These are phyloP conservation scores for Rhizomucor pusillus DNA, from an alignment of 371 early-diverging fungal species.

Conservation along the genomic window DNA sequence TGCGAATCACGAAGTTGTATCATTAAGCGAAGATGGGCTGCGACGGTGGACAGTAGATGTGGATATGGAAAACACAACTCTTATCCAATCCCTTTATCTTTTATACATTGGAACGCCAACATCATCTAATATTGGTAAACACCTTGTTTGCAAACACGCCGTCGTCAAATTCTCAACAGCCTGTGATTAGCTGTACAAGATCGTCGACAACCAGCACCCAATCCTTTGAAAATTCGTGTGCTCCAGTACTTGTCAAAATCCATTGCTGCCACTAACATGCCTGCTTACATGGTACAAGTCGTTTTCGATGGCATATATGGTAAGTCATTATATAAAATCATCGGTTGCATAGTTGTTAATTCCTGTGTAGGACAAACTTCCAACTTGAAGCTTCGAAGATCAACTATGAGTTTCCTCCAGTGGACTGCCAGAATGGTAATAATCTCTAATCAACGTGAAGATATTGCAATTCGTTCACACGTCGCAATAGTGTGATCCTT, in stretches of 20 bases:
- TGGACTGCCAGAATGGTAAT: constrained; percentile 83
- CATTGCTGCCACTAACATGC: constrained; percentile 59
- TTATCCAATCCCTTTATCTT: constrained; percentile 60
- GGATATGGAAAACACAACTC: constrained; percentile 54
- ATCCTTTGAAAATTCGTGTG: constrained; percentile 60
- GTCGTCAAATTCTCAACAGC: background rate
- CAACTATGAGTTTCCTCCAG: constrained; percentile 80
- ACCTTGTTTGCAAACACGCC: background rate
- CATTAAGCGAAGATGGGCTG: constrained; percentile 75
- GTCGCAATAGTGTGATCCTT: constrained; percentile 30
- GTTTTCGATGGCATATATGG: constrained; percentile 81
- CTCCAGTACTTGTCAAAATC: constrained; percentile 66
- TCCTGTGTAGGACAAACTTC: constrained; percentile 49
- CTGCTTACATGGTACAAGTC: constrained; percentile 69
- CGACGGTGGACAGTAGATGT: constrained; percentile 55
- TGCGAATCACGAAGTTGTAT: constrained; percentile 61
- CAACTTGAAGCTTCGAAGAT: constrained; percentile 62
- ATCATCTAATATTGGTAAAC: constrained; percentile 10
- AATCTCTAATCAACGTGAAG: background rate
- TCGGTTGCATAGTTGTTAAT: too few species aligned
- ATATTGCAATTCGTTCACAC: background rate
- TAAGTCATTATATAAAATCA: constrained; percentile 17
- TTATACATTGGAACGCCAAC: constrained; percentile 59
- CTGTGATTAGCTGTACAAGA: constrained; percentile 16
- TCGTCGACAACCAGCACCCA: constrained; percentile 40